Evolutionary conservation across 2,329 filamentous ascomycete genomes (phyloP).

Genomic region (Colletotrichum filicis): DNA sequence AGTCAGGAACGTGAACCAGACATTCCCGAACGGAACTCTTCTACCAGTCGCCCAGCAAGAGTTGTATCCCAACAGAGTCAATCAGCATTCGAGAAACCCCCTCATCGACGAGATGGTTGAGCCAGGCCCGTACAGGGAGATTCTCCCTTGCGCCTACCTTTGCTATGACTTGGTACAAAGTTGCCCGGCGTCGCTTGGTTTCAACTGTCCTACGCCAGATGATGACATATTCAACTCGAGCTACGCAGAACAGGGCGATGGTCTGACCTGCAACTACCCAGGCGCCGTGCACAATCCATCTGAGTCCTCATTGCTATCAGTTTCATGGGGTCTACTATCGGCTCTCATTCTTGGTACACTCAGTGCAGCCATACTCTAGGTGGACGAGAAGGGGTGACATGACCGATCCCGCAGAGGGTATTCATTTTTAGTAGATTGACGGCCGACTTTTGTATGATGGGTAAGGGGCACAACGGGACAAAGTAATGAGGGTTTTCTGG

Average conservation of each 20-base stretch:
- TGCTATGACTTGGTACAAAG: slow-evolving; percentile 88
- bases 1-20: slow-evolving; percentile 75
- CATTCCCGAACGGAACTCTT: slow-evolving; percentile 76
- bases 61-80: slow-evolving; percentile 46
- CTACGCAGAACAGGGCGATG: slow-evolving; percentile 49
- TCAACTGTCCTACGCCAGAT: slow-evolving; percentile 72
- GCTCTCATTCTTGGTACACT: slow-evolving; percentile 21
- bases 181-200: slow-evolving; percentile 82
- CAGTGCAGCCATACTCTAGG: slow-evolving; percentile 9
- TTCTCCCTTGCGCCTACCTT: slow-evolving; percentile 87
- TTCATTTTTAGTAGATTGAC: slow-evolving; percentile 19
- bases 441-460: slow-evolving; percentile 8
- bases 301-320: slow-evolving; percentile 39
- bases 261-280: slow-evolving; percentile 68
- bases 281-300: slow-evolving; percentile 65
- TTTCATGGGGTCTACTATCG: slow-evolving; percentile 39
- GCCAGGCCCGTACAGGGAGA: slow-evolving; percentile 93
- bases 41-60: slow-evolving; percentile 53
- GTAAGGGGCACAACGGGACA: background rate
- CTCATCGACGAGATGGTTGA: slow-evolving; percentile 77
- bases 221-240: slow-evolving; percentile 55
- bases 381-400: background rate
- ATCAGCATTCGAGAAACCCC: slow-evolving; percentile 73
- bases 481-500: background rate
- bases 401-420: background rate